Evolutionary conservation across 164 flowering plant species (phyloP).

Genomic region (Magnolia kwangsiensis): DNA sequence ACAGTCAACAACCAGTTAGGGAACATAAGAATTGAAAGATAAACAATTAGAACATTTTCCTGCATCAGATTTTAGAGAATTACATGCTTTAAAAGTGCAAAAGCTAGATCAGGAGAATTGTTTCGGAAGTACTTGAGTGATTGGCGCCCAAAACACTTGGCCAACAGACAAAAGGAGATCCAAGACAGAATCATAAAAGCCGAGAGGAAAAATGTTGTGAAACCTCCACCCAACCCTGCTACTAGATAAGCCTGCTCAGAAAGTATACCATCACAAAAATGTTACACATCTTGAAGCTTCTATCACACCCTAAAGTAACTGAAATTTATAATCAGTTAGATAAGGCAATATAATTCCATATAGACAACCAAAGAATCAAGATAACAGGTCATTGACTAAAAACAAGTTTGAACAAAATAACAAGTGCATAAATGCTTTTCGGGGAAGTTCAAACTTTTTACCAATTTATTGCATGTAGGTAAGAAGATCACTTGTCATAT

Average conservation of each 20-base stretch:
- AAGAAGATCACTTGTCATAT: too few species aligned
- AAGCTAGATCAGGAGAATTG: constrained; percentile 8
- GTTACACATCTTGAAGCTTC: not conserved
- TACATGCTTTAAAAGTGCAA: not conserved
- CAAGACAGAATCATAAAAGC: constrained; percentile 72
- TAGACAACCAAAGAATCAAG: not conserved
- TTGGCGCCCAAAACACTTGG: constrained; percentile 36
- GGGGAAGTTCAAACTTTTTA: not conserved
- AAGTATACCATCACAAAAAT: constrained; percentile 5
- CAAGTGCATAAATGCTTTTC: not conserved
- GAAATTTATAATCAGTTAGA: not conserved
- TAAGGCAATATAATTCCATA: too few species aligned
- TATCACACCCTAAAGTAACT: not conserved
- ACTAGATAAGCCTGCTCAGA: constrained; percentile 64
- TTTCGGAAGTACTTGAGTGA: constrained; percentile 55
- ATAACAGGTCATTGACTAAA: not conserved
- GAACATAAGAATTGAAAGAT: not conserved
- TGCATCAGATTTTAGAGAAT: not conserved
- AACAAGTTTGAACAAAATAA: not conserved
- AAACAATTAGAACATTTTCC: not conserved
- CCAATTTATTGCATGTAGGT: too few species aligned
- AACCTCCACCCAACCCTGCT: constrained; percentile 89
- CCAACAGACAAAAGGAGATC: constrained; percentile 41
- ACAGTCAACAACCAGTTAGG: not conserved
- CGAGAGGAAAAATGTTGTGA: constrained; percentile 55